Base-by-base conservation (phyloP, 2,329 filamentous ascomycete species). In the Leptographium lundbergii region DNA sequence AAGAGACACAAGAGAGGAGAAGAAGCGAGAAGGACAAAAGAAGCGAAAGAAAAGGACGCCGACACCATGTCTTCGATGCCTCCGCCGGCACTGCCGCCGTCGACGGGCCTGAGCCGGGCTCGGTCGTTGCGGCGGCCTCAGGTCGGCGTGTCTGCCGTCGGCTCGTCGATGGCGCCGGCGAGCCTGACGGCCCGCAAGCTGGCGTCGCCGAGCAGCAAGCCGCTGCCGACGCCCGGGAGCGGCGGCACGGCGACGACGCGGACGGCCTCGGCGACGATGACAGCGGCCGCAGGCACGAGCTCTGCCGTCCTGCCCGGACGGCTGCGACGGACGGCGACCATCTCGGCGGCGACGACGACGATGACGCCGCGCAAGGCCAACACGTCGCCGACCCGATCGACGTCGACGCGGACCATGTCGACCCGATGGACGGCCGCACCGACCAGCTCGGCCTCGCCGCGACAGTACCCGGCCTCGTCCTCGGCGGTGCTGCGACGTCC, bases 121-220 rank as follows among this genome's bases (percentile, higher is more conserved):
- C 74, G 77, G 22, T 80, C 79, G 3, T 64, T 81, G 59, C 77
- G 78, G 42, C 76, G 76, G 60, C 76, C 72, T 22, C 65, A 67
- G 47, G 48, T 60, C 42, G 42, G 42, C 6, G 17, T 45, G 42
- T n/a, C 42, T 1, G 17, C 42, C 17, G 42, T 34, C 42, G 7
- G 42, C 55, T 62, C 27, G 27, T 19, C 50, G 24, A n/a, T n/a
- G 42, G 42, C 42, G 42, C 17, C 19, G 6, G 19, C 17, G 17
- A 7, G 19, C 4, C 3, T 6, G 19, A 3, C 42, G 4, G 5
- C 42, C 6, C 17, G 42, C 42, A 19, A 22, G 19, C 42, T 45
- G 42, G 6, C 42, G 3, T 9, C 19, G 19, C 17, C 42, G 17
- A 19, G 42, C 9, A 14, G 7, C 32, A 34, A 34, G 32, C 32